Percentiles rank a stretch among this genome's conserved stretches.
Evolutionary conservation across 208 protist species (phyloP).

Genomic region (Leishmania amazonensis): DNA sequence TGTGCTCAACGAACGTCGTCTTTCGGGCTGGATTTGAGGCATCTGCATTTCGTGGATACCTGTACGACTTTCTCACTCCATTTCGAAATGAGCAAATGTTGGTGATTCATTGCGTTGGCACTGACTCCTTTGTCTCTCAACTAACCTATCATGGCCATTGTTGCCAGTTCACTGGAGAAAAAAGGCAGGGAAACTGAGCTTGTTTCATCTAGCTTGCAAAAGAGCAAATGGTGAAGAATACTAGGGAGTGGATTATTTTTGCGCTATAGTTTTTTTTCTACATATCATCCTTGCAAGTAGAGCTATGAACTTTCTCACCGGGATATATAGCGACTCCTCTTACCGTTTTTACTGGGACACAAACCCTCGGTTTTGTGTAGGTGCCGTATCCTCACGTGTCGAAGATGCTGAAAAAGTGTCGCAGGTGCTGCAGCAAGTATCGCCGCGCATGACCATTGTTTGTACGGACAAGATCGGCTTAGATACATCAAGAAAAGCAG

Average conservation of each 20-base stretch:
- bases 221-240: background rate
- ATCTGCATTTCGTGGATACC: background rate
- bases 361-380: slow-evolving; percentile 44
- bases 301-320: slow-evolving; percentile 50
- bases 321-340: slow-evolving; percentile 39
- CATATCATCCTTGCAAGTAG: background rate
- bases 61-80: background rate
- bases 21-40: background rate
- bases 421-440: slow-evolving; percentile 17
- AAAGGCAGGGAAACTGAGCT: background rate
- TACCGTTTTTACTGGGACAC: slow-evolving; percentile 44
- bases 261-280: background rate
- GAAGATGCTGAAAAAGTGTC: slow-evolving; percentile 35
- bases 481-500: background rate
- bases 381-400: slow-evolving; percentile 22
- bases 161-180: background rate
- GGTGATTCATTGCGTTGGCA: background rate
- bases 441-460: slow-evolving; percentile 7
- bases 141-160: background rate
- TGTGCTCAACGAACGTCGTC: background rate
- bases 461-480: slow-evolving; percentile 25
- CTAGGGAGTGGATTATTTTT: background rate
- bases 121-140: background rate
- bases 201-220: background rate
- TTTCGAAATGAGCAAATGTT: background rate